Evolutionary conservation across 108 stramenopile species (phyloP), one percentile per base, ranked within the genome.

Genomic region (Fragilaria crotonensis): DNA sequence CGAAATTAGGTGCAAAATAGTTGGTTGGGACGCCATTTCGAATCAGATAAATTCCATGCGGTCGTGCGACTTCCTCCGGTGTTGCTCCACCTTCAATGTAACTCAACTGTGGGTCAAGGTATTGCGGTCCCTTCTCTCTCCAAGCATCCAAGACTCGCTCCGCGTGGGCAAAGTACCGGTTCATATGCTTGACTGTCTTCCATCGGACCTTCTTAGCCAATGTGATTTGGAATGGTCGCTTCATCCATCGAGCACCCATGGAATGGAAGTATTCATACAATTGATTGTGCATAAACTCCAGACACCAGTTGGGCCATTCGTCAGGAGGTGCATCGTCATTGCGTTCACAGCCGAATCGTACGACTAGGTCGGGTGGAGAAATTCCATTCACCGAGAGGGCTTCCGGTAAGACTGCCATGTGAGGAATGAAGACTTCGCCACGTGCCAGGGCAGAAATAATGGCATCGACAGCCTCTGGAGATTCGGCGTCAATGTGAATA

Each of bases 101-200:
- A 0, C 81, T 73, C 3, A 73, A 32, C 55, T 84, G 71, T 14
- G 91, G 91, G 59, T 86, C 80, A 19, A 93, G 62, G 46, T 77
- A 87, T 65, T 89, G 87, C 28, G 91, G 87, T 57, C 91, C 91
- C 55, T 77, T 84, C 63, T 89, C 86, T 68, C 85, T 69, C 91
- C 91, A 93, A 23, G 76, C 75, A 69, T 93, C 79, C 49, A 93
- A 76, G 30, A 89, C 85, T 25, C 80, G 68, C 67, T 93, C 87
- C 0, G 85, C 80, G 33, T 82, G 83, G 11, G 87, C 78, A 80
- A 93, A 93, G 67, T 87, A 93, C 50, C 85, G 84, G 69, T 93
- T 89, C 91, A 93, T 93, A 56, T 93, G 91, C 60, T 93, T 93
- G 54, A 87, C 84, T 33, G 91, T 93, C 66, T 78, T 86, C 91